Conservation (phyloP, 441 rosid genomes). For the Eugenia klotzschiana region DNA sequence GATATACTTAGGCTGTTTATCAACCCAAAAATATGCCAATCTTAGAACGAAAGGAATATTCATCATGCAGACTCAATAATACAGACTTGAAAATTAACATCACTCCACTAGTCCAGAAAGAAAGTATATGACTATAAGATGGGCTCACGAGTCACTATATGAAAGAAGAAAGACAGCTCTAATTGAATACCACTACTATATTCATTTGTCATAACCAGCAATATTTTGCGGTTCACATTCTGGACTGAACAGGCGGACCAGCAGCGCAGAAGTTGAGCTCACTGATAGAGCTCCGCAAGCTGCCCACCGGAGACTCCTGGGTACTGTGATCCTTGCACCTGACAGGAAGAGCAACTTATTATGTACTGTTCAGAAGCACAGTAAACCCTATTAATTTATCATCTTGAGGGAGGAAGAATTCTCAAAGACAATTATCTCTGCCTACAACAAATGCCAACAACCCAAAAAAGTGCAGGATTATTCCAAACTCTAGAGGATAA, state of each 20-base stretch:
- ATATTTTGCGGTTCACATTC: conserved; percentile 96
- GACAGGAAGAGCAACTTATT: neutral
- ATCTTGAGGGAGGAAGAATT: neutral
- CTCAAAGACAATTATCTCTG: neutral
- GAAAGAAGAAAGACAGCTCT: neutral
- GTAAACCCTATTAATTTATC: neutral
- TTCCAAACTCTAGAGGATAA: neutral
- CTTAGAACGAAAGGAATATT: neutral
- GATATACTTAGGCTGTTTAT: neutral
- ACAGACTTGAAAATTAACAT: neutral
- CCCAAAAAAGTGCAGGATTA: neutral
- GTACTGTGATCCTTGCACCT: conserved; percentile 76
- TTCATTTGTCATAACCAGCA: conserved; percentile 53
- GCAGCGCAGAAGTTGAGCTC: conserved; percentile 49
- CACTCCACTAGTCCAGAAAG: neutral
- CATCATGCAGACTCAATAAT: neutral
- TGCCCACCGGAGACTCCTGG: conserved; percentile 90
- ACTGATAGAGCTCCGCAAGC: conserved; percentile 63
- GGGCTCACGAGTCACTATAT: neutral
- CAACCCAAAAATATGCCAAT: neutral
- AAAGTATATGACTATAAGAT: neutral
- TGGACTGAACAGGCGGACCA: conserved; percentile 73
- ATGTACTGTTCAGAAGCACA: neutral
- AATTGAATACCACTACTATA: neutral
- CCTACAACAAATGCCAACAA: neutral